Evolutionary conservation across 305 asterid species (phyloP), one percentile per base, ranked within the genome.

Genomic region (Petunia hybrid): DNA sequence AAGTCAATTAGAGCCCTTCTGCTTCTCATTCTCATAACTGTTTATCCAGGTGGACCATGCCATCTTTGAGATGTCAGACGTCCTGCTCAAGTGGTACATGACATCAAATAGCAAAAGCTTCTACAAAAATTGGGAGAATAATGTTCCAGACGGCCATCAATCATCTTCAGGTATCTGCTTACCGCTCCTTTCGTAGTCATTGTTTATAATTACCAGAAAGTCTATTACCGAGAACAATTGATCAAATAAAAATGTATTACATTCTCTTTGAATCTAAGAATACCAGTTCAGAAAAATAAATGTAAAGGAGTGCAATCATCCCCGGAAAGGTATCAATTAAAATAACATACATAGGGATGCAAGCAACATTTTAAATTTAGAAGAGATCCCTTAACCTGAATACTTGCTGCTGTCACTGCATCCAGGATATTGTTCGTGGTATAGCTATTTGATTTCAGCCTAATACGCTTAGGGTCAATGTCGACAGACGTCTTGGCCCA

Each of bases 391-490:
- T 53, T 10, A 75, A 95, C 99, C 97, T 95, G 99, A 86, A 95
- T 92, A 91, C 97, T 93, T 75, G 97, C 93, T 31, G 98, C 95
- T 74, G 98, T 88, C 80, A 93, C 99, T 0, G 88, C 84, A 83
- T 95, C 99, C 91, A 93, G 86, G 41, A 95, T 92, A 88, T 89
- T 92, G 86, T 82, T 95, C 31, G 92, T 91, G 46, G 98, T 95
- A 84, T 95, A 93, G 83, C 91, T 85, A 86, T 86, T 95, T 79
- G 97, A 95, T 90, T 89, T 93, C 87, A 95, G 84, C 89, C 98
- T 90, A 73, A 92, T 68, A 79, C 97, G 92, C 74, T 86, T 92
- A 62, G 94, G 89, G 83, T 93, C 94, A 70, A 82, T 82, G 78
- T 92, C 99, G 81, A 91, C 86, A 48, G 92, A 88, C 53, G 91